Evolutionary conservation across 371 early-diverging fungal species (phyloP).

Genomic region (Batkoa obscura): DNA sequence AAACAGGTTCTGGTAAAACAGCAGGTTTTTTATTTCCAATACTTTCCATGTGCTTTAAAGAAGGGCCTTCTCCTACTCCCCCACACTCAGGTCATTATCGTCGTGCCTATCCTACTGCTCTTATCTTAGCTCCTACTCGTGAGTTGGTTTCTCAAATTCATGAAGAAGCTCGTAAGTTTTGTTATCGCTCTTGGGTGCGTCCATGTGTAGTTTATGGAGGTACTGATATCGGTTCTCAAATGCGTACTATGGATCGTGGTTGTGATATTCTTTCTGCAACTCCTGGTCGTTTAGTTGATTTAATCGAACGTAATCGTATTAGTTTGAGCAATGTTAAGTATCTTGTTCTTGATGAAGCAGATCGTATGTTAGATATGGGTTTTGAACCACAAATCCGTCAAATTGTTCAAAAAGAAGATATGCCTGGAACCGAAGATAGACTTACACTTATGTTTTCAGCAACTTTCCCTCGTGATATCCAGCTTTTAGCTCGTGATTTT

Average conservation of each 20-base stretch:
- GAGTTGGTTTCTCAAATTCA: conserved; percentile 95
- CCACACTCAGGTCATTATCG: conserved; percentile 19
- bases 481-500: conserved; percentile 85
- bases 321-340: conserved; percentile 60
- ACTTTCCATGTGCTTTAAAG: conserved; percentile 67
- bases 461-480: conserved; percentile 92
- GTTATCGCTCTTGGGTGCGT: conserved; percentile 75
- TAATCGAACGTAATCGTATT: conserved; percentile 79
- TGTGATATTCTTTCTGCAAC: conserved; percentile 96
- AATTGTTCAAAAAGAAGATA: conserved; percentile 78
- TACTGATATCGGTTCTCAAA: conserved; percentile 79
- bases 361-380: conserved; percentile 99
- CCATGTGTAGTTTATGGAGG: conserved; percentile 96
- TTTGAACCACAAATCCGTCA: conserved; percentile 97
- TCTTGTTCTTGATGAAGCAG: conserved; percentile 98
- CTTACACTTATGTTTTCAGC: conserved; percentile 96
- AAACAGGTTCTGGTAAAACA: conserved; percentile 89
- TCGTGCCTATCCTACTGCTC: conserved; percentile 39
- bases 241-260: conserved; percentile 73
- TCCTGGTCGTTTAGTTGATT: conserved; percentile 92
- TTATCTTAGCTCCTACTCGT: conserved; percentile 94
- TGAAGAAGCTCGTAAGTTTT: conserved; percentile 65
- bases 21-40: conserved; percentile 87
- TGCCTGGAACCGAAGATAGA: conserved; percentile 66
- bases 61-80: conserved; percentile 40